A percentile compares a stretch with the other conserved stretches of the same genome.
Conservation (phyloP, 495 filamentous ascomycete genomes). For the Lophiostoma macrostomum region DNA sequence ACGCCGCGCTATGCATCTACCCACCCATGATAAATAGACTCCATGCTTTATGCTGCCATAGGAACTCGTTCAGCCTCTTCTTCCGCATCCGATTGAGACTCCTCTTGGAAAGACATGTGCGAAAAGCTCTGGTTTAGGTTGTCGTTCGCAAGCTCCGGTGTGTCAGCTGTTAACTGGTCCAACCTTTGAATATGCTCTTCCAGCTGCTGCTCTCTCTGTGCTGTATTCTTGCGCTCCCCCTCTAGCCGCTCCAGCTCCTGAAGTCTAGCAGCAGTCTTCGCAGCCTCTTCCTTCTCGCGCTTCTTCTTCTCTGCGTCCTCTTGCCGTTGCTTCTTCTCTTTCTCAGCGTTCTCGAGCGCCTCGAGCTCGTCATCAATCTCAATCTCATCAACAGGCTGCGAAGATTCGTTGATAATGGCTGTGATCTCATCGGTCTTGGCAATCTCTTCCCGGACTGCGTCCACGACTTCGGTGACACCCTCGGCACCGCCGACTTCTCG, state of each 20-base stretch:
- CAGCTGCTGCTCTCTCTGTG: slow-evolving; percentile 19
- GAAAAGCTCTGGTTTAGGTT: too few species aligned
- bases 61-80: too few species aligned
- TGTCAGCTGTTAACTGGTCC: too few species aligned
- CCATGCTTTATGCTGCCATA: too few species aligned
- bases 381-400: slow-evolving; percentile 63
- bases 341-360: slow-evolving; percentile 65
- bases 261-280: slow-evolving; percentile 33
- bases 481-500: slow-evolving; percentile 72
- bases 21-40: too few species aligned
- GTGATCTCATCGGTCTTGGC: slow-evolving; percentile 77
- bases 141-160: too few species aligned
- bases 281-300: slow-evolving; percentile 29
- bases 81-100: too few species aligned
- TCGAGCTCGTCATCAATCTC: slow-evolving; percentile 90
- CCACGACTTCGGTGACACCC: slow-evolving; percentile 70
- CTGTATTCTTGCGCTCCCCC: slow-evolving; percentile 36
- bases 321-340: slow-evolving; percentile 31
- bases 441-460: slow-evolving; percentile 75
- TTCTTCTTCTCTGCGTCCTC: slow-evolving; percentile 56
- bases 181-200: neutral
- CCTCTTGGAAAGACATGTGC: too few species aligned
- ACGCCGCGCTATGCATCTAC: too few species aligned
- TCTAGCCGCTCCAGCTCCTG: slow-evolving; percentile 39
- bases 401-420: slow-evolving; percentile 64